Percentiles rank a stretch among this genome's conserved stretches.
Conservation (phyloP, 169 alveolate species). For the Plasmodium coatneyi region DNA sequence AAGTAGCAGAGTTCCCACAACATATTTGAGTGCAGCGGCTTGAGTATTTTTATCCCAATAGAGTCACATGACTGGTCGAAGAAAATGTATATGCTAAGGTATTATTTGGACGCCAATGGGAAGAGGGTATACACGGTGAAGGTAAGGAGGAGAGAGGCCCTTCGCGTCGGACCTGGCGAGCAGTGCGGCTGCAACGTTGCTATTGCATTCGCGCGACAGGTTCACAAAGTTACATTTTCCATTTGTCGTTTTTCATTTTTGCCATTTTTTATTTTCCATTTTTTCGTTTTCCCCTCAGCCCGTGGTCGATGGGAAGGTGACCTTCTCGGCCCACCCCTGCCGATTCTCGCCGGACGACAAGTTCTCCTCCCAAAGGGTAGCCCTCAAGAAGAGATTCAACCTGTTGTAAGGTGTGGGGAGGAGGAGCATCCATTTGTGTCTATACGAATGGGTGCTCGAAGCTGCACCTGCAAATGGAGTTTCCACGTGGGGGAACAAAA, state of each 20-base stretch:
- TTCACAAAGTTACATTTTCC: neutral
- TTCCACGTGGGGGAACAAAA: neutral
- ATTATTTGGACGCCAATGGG: slow-evolving; percentile 77
- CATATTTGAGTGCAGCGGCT: neutral
- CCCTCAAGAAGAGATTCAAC: slow-evolving; percentile 87
- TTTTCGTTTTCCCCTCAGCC: slow-evolving; percentile 1
- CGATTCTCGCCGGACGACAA: slow-evolving; percentile 94
- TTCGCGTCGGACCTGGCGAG: no score
- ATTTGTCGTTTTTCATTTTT: neutral
- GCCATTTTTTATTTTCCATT: neutral
- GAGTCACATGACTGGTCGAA: neutral
- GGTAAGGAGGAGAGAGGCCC: slow-evolving; percentile 50
- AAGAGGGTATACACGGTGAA: slow-evolving; percentile 80
- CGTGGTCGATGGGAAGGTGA: slow-evolving; percentile 78
- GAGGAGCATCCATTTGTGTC: neutral
- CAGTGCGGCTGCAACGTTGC: no score
- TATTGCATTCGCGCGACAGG: neutral
- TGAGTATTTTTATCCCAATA: neutral
- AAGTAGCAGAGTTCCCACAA: neutral
- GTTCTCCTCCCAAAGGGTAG: slow-evolving; percentile 86
- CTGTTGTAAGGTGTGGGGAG: slow-evolving; percentile 50
- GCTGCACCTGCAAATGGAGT: neutral
- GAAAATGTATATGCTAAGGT: slow-evolving; percentile 74
- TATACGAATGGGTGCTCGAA: neutral
- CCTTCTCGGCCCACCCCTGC: slow-evolving; percentile 95